Base-by-base conservation (phyloP, 352 stramenopile species). In the Aphanomyces astaci region DNA sequence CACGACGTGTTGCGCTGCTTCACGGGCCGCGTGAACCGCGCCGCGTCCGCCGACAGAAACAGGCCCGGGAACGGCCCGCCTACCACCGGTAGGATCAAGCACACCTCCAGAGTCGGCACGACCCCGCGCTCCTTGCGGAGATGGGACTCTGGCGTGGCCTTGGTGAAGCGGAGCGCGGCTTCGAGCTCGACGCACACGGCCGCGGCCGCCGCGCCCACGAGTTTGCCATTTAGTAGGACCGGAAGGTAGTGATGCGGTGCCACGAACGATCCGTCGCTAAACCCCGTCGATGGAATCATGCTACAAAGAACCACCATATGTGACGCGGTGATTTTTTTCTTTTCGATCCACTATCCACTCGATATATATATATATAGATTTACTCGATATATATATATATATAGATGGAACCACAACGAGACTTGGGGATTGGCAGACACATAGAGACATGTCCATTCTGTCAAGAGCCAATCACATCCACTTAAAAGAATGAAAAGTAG, bases 31-130 rank as follows among this genome's bases (percentile, higher is more conserved):
- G 98, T 89, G 75, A 99, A 92, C 59, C 97, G 86, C 17, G 94
- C 96, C 10, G 92, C 87, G 70, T 96, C 90, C n/a, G 94, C 96
- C 36, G 97, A 98, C n/a, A 99, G 76, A 76, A 89, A 99, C 4
- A 99, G 72, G 24, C 97, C 97, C 27, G 97, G 96, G 76, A 98
- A 99, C n/a, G 96, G 92, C 27, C 96, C 96, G 48, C 94, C 92
- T 30, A 82, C 71, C 11, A 81, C 85, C 17, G 83, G 86, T 56
- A 87, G 11, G 56, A 95, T 95, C 25, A 95, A 71, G 33, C 76
- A 89, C 63, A 95, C 86, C 56, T 95, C 87, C 11, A 95, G 69
- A 59, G 90, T 88, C n/a, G 75, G 64, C 0, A 94, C 78, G 39
- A 95, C 80, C 22, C 87, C 87, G 63, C 86, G 76, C 22, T 78